Percentiles rank a stretch among this genome's conserved stretches.
phyloP scores from a whole-genome alignment of 2,329 filamentous ascomycete species.

The Pseudofabraea citricarpa region DNA sequence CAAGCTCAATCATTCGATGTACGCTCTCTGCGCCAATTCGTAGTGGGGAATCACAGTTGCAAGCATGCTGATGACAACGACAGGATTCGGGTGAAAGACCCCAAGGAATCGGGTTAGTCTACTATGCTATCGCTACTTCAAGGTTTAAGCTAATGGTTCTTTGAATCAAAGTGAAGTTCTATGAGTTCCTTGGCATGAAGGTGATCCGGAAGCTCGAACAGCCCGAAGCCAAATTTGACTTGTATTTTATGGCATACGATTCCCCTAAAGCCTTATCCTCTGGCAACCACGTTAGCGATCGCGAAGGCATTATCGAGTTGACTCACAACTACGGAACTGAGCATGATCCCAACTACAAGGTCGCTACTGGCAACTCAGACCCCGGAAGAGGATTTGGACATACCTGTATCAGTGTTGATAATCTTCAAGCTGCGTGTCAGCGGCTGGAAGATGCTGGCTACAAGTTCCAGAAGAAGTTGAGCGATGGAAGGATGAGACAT shows the following conservation, averaged over 20 bases:
- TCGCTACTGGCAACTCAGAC: conserved; percentile 88
- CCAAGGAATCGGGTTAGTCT: conserved; percentile 63
- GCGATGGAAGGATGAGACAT: conserved; percentile 78
- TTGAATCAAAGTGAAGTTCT: conserved; percentile 82
- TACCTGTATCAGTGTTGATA: conserved; percentile 76
- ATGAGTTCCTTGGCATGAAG: conserved; percentile 86
- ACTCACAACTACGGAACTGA: conserved; percentile 86
- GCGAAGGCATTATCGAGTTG: conserved; percentile 86
- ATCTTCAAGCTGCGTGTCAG: conserved; percentile 85
- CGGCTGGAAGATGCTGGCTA: conserved; percentile 87
- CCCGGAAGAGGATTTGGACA: conserved; percentile 70
- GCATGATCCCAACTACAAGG: conserved; percentile 70
- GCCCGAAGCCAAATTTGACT: conserved; percentile 85
- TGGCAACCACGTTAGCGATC: conserved; percentile 69
- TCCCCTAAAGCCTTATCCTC: conserved; percentile 67
- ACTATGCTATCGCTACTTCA: not conserved
- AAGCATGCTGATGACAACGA: conserved; percentile 11
- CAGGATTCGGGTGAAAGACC: conserved; percentile 93
- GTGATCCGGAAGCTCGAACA: conserved; percentile 76
- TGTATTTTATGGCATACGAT: conserved; percentile 94
- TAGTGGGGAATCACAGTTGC: not conserved
- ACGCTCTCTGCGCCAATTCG: conserved; percentile 21
- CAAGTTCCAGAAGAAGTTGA: conserved; percentile 90
- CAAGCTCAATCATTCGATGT: conserved; percentile 88
- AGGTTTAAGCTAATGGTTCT: not conserved